Conservation (phyloP, 202 grass and related monocot genomes). For the Elaeis oleifera region DNA sequence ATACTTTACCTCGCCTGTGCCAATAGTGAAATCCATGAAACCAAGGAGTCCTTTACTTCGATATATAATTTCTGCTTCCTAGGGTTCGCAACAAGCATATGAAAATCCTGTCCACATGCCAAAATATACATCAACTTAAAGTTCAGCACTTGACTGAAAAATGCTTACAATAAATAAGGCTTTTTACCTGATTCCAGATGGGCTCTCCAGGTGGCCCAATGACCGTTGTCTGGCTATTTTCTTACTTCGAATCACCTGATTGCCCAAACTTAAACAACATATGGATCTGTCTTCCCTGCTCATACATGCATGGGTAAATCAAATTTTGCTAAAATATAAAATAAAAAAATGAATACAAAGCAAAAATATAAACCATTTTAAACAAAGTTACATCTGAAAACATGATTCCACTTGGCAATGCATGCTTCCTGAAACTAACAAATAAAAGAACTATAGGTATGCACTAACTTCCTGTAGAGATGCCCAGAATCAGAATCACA, state of each 20-base stretch:
- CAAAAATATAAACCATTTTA: too few relatives aligned
- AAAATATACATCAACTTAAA: conserved; percentile 12
- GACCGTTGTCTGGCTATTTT: conserved; percentile 98
- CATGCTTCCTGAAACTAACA: too few relatives aligned
- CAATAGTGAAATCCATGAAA: conserved; percentile 64
- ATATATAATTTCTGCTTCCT: conserved; percentile 58
- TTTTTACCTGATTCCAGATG: conserved; percentile 88
- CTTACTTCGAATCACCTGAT: conserved; percentile 96
- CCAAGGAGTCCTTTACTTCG: conserved; percentile 73
- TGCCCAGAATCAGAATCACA: too few relatives aligned
- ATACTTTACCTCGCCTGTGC: conserved; percentile 65
- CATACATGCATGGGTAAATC: conserved; percentile 3
- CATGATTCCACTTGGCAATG: too few relatives aligned
- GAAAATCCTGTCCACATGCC: conserved; percentile 57
- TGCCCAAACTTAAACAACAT: conserved; percentile 72
- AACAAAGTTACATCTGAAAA: too few relatives aligned
- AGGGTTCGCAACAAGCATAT: conserved; percentile 67
- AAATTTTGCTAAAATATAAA: too few relatives aligned
- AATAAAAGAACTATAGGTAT: too few relatives aligned
- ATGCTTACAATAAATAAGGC: not conserved
- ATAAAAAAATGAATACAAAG: too few relatives aligned
- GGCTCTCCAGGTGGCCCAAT: conserved; percentile 67
- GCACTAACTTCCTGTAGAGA: too few relatives aligned
- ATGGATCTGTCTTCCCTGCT: conserved; percentile 91
- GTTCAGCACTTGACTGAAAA: too few relatives aligned